Evolutionary conservation across 768 basidiomycete genomes (phyloP), one percentile per base, ranked within the genome.

Genomic region (Rhodosporidiobolus sp.): DNA sequence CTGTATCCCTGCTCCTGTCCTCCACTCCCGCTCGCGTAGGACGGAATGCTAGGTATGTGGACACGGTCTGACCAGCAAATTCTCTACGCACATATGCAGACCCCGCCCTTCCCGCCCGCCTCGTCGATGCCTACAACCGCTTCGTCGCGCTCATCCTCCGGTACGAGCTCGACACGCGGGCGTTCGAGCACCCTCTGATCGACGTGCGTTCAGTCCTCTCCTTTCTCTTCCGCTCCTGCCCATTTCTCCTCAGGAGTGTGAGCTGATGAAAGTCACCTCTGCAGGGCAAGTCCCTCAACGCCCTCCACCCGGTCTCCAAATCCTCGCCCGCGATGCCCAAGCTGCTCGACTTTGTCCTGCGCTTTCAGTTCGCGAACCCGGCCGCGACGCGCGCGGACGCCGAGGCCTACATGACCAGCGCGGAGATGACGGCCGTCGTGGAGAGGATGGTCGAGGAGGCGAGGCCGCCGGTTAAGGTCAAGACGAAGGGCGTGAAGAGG

Each of bases 141-240:
- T 89, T 96, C 76, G 82, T 86, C 4, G 75, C 80, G 19, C 85
- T 84, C 34, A 82, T 94, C 28, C 84, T 88, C 67, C 86, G 87
- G 65, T 84, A 92, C 20, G 85, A 82, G 6, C 82, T 97, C 30
- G 84, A 85, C 52, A 77, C 81, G 6, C 84, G 83, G 4, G 87
- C 89, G 32, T 89, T 94, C 56, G 85, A 86, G 24, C 89, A 86
- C 71, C 87, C 91, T 5, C 78, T 94, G 19, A 83, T 98, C 7
- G 87, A 92, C 76, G 95, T 95, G 77, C 80, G 91, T 81, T 4
- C 32, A 28, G 24, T n/a, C 20, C 45, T 49, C 49, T 24, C 54
- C 22, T 54, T 46, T 56, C 12, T 57, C 9, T 6, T 62, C 6
- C 46, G 49, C 48, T 22, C 20, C 30, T 43, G n/a, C 58, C n/a